These are phyloP conservation scores for Xylariaceae sp. DNA, from an alignment of 2,329 filamentous ascomycete genomes.

Conservation along the genomic window DNA sequence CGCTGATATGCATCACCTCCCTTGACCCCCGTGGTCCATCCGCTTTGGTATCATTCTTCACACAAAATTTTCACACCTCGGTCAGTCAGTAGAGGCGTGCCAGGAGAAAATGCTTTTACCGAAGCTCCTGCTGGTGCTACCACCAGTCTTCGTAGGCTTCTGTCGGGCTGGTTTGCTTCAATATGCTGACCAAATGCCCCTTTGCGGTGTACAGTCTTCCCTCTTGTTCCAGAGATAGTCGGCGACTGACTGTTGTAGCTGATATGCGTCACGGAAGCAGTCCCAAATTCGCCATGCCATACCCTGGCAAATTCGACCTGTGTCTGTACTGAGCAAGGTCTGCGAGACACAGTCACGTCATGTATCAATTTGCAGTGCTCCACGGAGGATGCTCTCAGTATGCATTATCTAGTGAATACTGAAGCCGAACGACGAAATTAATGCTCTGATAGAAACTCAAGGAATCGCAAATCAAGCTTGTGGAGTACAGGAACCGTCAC, in stretches of 20 bases:
- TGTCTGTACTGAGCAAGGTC: slow-evolving; percentile 21
- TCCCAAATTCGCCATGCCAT: slow-evolving; percentile 21
- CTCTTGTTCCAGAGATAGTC: neutral
- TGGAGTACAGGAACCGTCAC: slow-evolving; percentile 24
- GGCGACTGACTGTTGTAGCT: slow-evolving; percentile 11
- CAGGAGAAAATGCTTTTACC: neutral
- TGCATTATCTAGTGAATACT: neutral
- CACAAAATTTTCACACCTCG: no score
- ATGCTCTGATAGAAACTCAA: slow-evolving; percentile 21
- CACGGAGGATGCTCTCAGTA: slow-evolving; percentile 23
- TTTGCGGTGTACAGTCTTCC: slow-evolving; percentile 15
- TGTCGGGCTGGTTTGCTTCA: slow-evolving; percentile 8
- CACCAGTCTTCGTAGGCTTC: neutral
- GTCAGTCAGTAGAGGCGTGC: neutral
- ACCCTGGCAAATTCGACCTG: slow-evolving; percentile 22
- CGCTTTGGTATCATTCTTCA: no score
- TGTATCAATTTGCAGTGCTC: slow-evolving; percentile 24
- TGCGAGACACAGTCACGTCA: slow-evolving; percentile 12
- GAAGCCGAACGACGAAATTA: neutral
- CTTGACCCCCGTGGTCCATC: no score
- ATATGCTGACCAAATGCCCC: slow-evolving; percentile 12
- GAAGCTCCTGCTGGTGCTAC: neutral
- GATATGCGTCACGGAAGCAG: slow-evolving; percentile 15
- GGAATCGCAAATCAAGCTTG: slow-evolving; percentile 31
- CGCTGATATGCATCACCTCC: neutral